Evolutionary conservation across 176 grass and related monocot genomes (phyloP).

Genomic region (Rhynchospora breviuscula): DNA sequence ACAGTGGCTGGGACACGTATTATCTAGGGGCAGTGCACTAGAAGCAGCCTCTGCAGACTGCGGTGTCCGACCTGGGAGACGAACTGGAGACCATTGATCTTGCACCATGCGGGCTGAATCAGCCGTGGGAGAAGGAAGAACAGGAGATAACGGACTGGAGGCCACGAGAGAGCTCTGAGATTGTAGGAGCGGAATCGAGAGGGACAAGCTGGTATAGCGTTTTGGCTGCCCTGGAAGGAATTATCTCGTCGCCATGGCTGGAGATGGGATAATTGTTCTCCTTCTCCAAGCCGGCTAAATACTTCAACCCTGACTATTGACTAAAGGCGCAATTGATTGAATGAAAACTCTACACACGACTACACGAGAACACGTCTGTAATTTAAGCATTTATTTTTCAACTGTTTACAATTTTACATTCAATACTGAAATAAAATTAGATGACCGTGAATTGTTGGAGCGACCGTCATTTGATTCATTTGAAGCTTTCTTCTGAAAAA

Average conservation of each 20-base stretch:
- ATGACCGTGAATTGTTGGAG: too few species aligned
- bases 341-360: too few species aligned
- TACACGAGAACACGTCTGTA: too few species aligned
- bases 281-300: too few species aligned
- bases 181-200: slow-evolving; percentile 21
- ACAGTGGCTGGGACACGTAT: slow-evolving; percentile 74
- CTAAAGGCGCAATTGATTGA: too few species aligned
- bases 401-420: too few species aligned
- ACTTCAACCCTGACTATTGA: too few species aligned
- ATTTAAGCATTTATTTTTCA: too few species aligned
- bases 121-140: slow-evolving; percentile 3
- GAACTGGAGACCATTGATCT: slow-evolving; percentile 21
- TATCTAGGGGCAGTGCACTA: slow-evolving; percentile 29
- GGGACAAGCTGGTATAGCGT: neutral
- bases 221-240: slow-evolving; percentile 36
- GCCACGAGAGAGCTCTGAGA: slow-evolving; percentile 9
- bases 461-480: too few species aligned
- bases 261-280: too few species aligned
- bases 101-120: slow-evolving; percentile 18
- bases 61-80: slow-evolving; percentile 7
- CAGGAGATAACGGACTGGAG: slow-evolving; percentile 30
- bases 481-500: neutral
- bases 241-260: slow-evolving; percentile 16
- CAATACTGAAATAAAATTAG: too few species aligned
- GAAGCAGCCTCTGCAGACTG: slow-evolving; percentile 37